Evolutionary conservation across 2,329 filamentous ascomycete genomes (phyloP), one percentile per base, ranked within the genome.

Genomic region (Fusarium sambucinum): DNA sequence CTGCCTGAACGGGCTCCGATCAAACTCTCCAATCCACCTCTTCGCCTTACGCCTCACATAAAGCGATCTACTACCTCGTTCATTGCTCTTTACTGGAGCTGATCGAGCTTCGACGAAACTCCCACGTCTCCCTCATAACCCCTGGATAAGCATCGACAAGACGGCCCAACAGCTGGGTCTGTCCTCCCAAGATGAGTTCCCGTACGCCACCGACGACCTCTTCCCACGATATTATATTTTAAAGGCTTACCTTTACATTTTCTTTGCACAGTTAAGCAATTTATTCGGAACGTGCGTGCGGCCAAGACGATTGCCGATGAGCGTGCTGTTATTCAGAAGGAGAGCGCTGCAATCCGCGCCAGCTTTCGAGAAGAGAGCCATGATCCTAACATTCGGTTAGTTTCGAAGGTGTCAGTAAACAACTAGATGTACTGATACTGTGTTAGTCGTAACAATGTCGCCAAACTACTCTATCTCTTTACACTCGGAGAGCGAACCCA

Each of bases 291-390:
- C 83, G 96, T 99, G 78, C 93, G 96, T 79, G 95, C 96, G 66
- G 94, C 96, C 64, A 99, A 99, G 85, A 99, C 96, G 35, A 97
- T 99, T 78, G 96, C 96, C 79, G 96, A 99, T 82, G 96, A 99
- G 84, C 90, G 96, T 78, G 95, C 96, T 53, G 96, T 99, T 58
- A 96, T 99, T 69, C 96, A 98, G 77, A 99, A 99, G 82, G 96
- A 99, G 84, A 99, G 96, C 82, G 96, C 96, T 61, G 93, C 95
- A 47, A 99, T 99, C 78, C 89, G 96, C 81, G 94, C 96, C 73
- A 98, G 95, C 83, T 99, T 99, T 80, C 89, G 96, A 77, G 96
- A 99, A 81, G 96, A 99, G 83, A 97, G 93, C 81, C 90, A 92
- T 77, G 94, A 99, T 79, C 94, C 92, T 73, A 92, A 92, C 78